These are phyloP conservation scores for Lachnellula arida DNA, from an alignment of 2,329 filamentous ascomycete genomes.

Conservation along the genomic window DNA sequence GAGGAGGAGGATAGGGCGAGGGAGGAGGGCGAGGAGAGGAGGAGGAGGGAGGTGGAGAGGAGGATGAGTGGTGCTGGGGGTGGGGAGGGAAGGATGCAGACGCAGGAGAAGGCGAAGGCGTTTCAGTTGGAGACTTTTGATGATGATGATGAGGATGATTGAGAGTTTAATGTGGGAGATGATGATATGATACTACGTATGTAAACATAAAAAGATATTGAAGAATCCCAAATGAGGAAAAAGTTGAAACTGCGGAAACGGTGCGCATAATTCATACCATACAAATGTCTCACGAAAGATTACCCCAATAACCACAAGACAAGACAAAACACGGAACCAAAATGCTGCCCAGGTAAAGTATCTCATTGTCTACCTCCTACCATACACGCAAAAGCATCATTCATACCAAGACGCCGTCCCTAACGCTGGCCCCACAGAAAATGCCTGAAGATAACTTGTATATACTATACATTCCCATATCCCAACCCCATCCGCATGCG, in stretches of 20 bases:
- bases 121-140: conserved; percentile 40
- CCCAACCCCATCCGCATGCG: not conserved
- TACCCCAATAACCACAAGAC: too few species aligned
- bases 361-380: not conserved
- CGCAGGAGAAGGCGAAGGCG: conserved; percentile 31
- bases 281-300: too few species aligned
- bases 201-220: too few species aligned
- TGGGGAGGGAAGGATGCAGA: conserved; percentile 30
- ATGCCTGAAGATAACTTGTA: not conserved
- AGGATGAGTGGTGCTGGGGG: conserved; percentile 18
- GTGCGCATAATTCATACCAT: too few species aligned
- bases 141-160: conserved; percentile 33
- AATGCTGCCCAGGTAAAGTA: not conserved
- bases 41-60: conserved; percentile 22
- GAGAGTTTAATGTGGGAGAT: not conserved
- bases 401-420: not conserved
- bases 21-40: conserved; percentile 30
- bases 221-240: too few species aligned
- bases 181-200: too few species aligned
- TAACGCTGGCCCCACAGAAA: not conserved
- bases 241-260: too few species aligned
- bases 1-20: conserved; percentile 33
- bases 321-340: not conserved
- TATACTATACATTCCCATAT: not conserved
- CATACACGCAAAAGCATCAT: not conserved